These are phyloP conservation scores for Penicillium crystallinum DNA, from an alignment of 495 filamentous ascomycete genomes.

Conservation along the genomic window DNA sequence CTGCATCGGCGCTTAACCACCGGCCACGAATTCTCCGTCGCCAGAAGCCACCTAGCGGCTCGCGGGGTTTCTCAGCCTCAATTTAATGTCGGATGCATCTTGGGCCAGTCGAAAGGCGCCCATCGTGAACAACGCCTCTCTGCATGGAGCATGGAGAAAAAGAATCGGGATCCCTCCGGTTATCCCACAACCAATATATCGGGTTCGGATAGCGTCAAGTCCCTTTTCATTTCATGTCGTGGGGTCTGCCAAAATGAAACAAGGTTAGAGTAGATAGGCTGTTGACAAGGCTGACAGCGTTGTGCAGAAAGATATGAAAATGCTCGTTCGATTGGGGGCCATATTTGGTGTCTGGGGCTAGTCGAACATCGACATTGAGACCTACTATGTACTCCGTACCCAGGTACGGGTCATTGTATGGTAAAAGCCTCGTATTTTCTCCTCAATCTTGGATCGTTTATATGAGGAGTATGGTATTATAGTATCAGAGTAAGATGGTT, in stretches of 20 bases:
- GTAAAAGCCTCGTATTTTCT: neutral
- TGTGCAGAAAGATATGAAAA: neutral
- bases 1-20: constrained; percentile 25
- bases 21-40: constrained; percentile 23
- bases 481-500: neutral
- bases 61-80: constrained; percentile 28
- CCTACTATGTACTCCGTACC: too few species aligned
- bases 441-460: neutral
- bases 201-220: neutral
- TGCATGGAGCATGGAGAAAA: neutral
- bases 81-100: neutral
- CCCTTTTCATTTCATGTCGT: too few species aligned
- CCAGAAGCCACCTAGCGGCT: constrained; percentile 16
- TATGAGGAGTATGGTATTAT: neutral
- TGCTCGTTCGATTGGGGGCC: neutral
- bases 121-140: neutral
- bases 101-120: constrained; percentile 25
- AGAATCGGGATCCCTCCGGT: constrained; percentile 2
- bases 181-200: neutral
- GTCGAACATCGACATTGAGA: neutral
- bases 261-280: neutral
- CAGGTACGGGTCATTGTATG: neutral
- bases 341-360: neutral
- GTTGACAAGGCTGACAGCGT: constrained; percentile 3
- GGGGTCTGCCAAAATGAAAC: neutral